Evolutionary conservation across 2,329 filamentous ascomycete species (phyloP), one percentile per base, ranked within the genome.

Genomic region (Knufia petricola): DNA sequence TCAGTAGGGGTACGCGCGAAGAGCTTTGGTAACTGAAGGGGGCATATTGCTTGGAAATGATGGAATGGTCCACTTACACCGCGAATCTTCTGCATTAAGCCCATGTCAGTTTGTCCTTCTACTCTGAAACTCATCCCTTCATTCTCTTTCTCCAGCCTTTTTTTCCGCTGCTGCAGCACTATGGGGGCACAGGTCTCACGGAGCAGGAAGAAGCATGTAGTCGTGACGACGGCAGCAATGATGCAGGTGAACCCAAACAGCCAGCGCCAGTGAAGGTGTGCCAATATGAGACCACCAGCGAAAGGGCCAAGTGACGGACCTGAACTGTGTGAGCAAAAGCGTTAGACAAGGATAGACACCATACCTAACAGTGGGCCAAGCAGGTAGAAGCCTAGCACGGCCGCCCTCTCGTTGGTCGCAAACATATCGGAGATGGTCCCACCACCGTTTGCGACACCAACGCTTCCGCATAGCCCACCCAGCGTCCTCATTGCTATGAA

Each of bases 101-200:
- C 21, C 38, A 41, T 41, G 8, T 21, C 38, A n/a, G 9, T 41
- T n/a, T 20, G 15, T 13, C 38, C 38, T 24, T 41, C 20, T 8
- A 41, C 20, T 19, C 21, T 41, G 38, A 17, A 41, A 12, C 20
- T 41, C 21, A 7, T 41, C 4, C 38, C 38, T 13, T 21, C 12
- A 23, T 45, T 23, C 7, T 69, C 65, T 43, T 73, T 69, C 12
- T 66, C 66, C 0, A 76, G 67, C 24, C 68, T 60, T 44, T 74
- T 74, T 61, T 78, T 81, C 57, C 71, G 67, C 32, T 68, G 64
- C 12, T 65, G 65, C 1, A 83, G 72, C 1, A 85, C 70, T 7
- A 76, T 73, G 0, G 79, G 77, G 0, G 71, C 72, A 60, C 81
- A 82, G 0, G 78, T 81, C 59, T 83, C 80, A 46, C 70, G 68